Evolutionary conservation across 2,329 filamentous ascomycete species (phyloP), one percentile per base, ranked within the genome.

Genomic region (Aspergillus sp.): DNA sequence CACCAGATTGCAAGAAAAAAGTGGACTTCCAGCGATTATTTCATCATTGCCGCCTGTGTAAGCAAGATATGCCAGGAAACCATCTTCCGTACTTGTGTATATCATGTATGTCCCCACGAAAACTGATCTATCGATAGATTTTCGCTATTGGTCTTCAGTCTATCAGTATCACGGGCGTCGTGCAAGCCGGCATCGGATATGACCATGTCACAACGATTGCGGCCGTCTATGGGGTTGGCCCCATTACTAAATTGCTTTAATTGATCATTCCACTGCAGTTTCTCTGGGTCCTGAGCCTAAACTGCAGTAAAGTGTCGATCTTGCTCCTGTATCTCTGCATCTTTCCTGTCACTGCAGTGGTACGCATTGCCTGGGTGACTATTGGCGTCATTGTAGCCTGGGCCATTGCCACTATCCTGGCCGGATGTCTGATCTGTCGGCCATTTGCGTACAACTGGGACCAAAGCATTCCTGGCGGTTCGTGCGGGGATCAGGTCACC

Each of bases 361-460:
- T 59, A 9, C 45, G 49, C 5, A 41, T 55, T 1, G 46, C 46
- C 10, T 57, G 55, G 54, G 17, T n/a, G 3, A 61, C 56, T 5
- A 59, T 61, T 4, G 29, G 29, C 11, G 45, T 63, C 17, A 62
- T 65, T 32, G 23, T 56, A 2, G 50, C 54, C n/a, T 60, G 61
- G 60, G 49, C 61, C 2, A 53, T 61, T 10, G 59, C 58, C 4
- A 76, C 70, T 1, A 64, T 70, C 13, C 57, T 60, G 4, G 59
- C 54, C 0, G 56, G 56, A 0, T 60, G 53, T 47, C 44, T 61
- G n/a, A 55, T 57, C 17, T 67, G 62, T 50, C 54, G 58, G 3
- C 63, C 63, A 0, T 58, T 65, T 31, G 63, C 61, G 5, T 63
- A 49, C 45, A 64, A 63, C 36, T 66, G 64, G 62, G 61, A 65